Evolutionary conservation across 2,329 filamentous ascomycete species (phyloP).

Genomic region (Chaetoscypha palmicola): DNA sequence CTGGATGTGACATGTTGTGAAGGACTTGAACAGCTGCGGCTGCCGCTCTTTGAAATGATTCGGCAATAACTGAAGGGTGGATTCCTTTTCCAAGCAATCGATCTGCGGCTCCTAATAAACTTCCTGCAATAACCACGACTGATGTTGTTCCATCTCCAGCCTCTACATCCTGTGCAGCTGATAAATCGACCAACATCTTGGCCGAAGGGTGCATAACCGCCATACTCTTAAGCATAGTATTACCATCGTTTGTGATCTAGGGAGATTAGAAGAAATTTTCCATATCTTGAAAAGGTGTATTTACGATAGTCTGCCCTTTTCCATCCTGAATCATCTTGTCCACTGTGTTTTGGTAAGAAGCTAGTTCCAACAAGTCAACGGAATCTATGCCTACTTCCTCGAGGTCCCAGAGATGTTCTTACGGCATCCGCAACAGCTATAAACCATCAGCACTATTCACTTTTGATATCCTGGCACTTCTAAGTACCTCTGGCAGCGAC

Average conservation of each 20-base stretch:
- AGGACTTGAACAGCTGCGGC: slow-evolving; percentile 82
- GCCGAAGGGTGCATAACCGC: slow-evolving; percentile 98
- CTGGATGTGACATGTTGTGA: slow-evolving; percentile 92
- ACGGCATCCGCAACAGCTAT: slow-evolving; percentile 94
- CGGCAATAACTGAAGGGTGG: slow-evolving; percentile 95
- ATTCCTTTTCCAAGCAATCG: slow-evolving; percentile 86
- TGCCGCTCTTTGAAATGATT: slow-evolving; percentile 93
- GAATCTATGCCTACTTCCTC: slow-evolving; percentile 51
- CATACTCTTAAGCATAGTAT: slow-evolving; percentile 99
- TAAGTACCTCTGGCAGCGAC: slow-evolving; percentile 82
- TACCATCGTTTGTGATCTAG: slow-evolving; percentile 93
- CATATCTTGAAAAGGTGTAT: slow-evolving; percentile 72
- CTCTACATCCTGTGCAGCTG: slow-evolving; percentile 95
- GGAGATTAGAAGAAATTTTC: slow-evolving; percentile 68
- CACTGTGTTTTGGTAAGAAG: slow-evolving; percentile 15
- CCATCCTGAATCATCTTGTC: slow-evolving; percentile 69
- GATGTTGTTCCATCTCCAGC: slow-evolving; percentile 97
- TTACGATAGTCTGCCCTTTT: slow-evolving; percentile 56
- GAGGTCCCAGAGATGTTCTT: slow-evolving; percentile 87
- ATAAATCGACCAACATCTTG: slow-evolving; percentile 97
- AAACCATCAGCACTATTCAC: slow-evolving; percentile 20
- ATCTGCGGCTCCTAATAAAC: slow-evolving; percentile 88
- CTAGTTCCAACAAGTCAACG: background rate
- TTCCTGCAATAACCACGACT: slow-evolving; percentile 95
- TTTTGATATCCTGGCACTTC: slow-evolving; percentile 10